phyloP scores from a whole-genome alignment of 2,329 filamentous ascomycete species.

The Magnaporthales sp. region DNA sequence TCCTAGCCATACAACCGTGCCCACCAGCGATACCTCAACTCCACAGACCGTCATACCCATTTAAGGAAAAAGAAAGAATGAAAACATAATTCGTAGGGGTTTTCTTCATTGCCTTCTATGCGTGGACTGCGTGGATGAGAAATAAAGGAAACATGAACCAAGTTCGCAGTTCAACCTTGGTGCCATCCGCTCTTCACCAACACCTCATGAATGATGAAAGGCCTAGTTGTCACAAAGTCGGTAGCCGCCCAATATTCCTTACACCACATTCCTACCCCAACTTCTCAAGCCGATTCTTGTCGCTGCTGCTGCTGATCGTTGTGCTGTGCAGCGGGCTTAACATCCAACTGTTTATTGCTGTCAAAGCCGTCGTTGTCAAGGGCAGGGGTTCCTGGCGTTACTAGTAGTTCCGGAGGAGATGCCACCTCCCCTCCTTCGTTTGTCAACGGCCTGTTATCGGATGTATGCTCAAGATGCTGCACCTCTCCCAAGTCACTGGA shows the following conservation, averaged over 20 bases:
- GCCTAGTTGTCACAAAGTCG: background rate
- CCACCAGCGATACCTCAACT: background rate
- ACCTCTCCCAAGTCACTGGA: constrained; percentile 22
- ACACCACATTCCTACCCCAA: background rate
- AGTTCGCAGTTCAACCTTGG: background rate
- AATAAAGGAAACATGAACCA: background rate
- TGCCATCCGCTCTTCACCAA: background rate
- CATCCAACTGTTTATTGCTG: constrained; percentile 30
- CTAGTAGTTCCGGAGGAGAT: constrained; percentile 31
- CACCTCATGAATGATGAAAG: no score
- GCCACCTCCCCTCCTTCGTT: constrained; percentile 4
- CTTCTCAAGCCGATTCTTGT: background rate
- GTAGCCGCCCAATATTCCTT: background rate
- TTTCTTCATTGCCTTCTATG: background rate
- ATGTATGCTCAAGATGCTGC: constrained; percentile 21
- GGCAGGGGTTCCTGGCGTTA: constrained; percentile 42
- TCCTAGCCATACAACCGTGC: background rate
- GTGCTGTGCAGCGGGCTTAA: background rate
- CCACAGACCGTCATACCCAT: background rate
- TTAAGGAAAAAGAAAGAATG: background rate
- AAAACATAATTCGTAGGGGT: background rate
- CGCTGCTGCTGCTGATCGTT: background rate
- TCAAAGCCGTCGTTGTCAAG: constrained; percentile 21
- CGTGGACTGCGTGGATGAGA: background rate
- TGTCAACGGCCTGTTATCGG: background rate